Percentiles rank a stretch among this genome's conserved stretches.
These are phyloP conservation scores for Sporothrix humicola DNA, from an alignment of 2,329 filamentous ascomycete species.

Conservation along the genomic window DNA sequence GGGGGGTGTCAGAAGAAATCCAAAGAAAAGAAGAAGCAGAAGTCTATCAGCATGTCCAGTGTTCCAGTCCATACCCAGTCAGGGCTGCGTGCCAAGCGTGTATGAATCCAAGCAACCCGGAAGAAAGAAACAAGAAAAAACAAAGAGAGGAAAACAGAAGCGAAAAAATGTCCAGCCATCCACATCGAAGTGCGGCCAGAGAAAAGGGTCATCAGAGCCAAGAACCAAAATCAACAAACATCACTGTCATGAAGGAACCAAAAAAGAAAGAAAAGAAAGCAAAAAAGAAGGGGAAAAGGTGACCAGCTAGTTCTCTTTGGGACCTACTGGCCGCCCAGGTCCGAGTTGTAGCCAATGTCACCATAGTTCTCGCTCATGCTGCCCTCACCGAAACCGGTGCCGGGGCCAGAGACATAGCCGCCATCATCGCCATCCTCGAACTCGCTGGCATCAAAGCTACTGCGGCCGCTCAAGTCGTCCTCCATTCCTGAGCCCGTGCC, in stretches of 20 bases:
- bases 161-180: slow-evolving; percentile 9
- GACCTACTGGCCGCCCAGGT: slow-evolving; percentile 50
- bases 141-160: neutral
- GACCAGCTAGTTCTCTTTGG: no score
- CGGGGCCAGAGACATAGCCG: slow-evolving; percentile 69
- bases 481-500: slow-evolving; percentile 74
- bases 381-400: slow-evolving; percentile 64
- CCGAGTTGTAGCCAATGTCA: slow-evolving; percentile 60
- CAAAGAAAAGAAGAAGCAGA: slow-evolving; percentile 1
- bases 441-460: slow-evolving; percentile 82
- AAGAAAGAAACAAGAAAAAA: slow-evolving; percentile 17
- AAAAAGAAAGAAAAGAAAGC: slow-evolving; percentile 24
- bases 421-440: slow-evolving; percentile 75
- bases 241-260: neutral
- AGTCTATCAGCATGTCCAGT: slow-evolving; percentile 11
- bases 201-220: slow-evolving; percentile 2
- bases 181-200: neutral
- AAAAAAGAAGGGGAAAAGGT: neutral
- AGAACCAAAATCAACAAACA: slow-evolving; percentile 23
- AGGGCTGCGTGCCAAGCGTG: slow-evolving; percentile 10
- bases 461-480: slow-evolving; percentile 77
- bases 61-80: slow-evolving; percentile 12
- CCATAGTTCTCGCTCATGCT: slow-evolving; percentile 61
- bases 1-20: neutral
- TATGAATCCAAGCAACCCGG: slow-evolving; percentile 2